Conservation (phyloP, 768 basidiomycete species). For the Phaffia australis region DNA sequence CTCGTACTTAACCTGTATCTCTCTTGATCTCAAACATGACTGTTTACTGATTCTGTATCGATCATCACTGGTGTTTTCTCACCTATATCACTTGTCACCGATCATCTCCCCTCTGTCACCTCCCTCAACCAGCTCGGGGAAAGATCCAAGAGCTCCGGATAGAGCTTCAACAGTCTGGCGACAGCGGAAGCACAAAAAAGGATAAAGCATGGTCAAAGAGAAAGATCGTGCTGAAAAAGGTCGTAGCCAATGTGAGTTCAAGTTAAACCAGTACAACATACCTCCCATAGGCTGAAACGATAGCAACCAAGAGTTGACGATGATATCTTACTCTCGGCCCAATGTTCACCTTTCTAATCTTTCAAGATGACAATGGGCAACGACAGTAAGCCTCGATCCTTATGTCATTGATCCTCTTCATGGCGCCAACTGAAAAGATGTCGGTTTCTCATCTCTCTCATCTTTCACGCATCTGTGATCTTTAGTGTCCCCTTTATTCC, state of each 20-base stretch:
- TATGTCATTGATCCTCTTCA: background rate
- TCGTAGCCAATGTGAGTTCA: constrained; percentile 44
- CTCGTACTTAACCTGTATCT: background rate
- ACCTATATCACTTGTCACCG: background rate
- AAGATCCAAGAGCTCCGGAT: constrained; percentile 64
- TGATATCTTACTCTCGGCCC: background rate
- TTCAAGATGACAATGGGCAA: constrained; percentile 26
- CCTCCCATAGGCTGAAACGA: too few relatives aligned
- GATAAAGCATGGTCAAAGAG: constrained; percentile 93
- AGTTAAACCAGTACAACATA: background rate
- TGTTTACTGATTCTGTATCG: too few relatives aligned
- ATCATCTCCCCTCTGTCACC: background rate
- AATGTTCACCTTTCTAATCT: background rate
- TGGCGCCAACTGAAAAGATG: too few relatives aligned
- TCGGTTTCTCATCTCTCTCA: background rate
- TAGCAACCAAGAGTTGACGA: background rate
- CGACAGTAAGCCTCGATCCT: constrained; percentile 12
- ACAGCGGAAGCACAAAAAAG: constrained; percentile 45
- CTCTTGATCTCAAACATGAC: background rate
- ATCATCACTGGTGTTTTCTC: too few relatives aligned
- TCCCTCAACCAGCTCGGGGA: constrained; percentile 33
- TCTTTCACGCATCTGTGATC: background rate
- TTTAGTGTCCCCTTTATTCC: constrained; percentile 25
- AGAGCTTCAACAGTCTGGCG: constrained; percentile 78
- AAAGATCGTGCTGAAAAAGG: constrained; percentile 90